Percentiles rank a stretch among this genome's conserved stretches.
phyloP scores from a whole-genome alignment of 2,329 filamentous ascomycete genomes.

The Phialophora verrucosa region DNA sequence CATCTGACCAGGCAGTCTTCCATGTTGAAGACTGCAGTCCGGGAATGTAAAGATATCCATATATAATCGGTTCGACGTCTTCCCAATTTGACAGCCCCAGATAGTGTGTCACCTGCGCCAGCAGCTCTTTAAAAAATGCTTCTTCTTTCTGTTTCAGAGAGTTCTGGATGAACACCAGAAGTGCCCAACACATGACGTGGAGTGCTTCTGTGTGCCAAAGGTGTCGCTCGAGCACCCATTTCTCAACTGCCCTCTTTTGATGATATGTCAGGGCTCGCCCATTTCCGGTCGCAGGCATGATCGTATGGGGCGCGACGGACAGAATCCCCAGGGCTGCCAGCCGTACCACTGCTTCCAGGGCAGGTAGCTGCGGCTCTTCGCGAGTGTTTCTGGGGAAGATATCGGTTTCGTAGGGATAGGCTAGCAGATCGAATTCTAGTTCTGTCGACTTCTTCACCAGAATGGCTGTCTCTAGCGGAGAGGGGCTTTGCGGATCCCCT shows the following conservation, averaged over 20 bases:
- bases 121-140: constrained; percentile 18
- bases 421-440: constrained; percentile 48
- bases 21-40: constrained; percentile 25
- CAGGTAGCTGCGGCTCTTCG: constrained; percentile 28
- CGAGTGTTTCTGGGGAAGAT: constrained; percentile 18
- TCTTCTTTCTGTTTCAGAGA: constrained; percentile 29
- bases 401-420: constrained; percentile 43
- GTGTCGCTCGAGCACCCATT: constrained; percentile 20
- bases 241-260: constrained; percentile 28
- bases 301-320: constrained; percentile 27
- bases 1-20: constrained; percentile 28
- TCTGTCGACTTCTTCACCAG: constrained; percentile 46
- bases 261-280: constrained; percentile 36
- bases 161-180: constrained; percentile 39
- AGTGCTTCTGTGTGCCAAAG: neutral
- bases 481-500: constrained; percentile 37
- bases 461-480: constrained; percentile 42
- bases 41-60: constrained; percentile 32
- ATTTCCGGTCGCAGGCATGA: constrained; percentile 32
- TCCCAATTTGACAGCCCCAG: constrained; percentile 27
- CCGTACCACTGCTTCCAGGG: constrained; percentile 32
- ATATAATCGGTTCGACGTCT: constrained; percentile 29
- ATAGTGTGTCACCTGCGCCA: constrained; percentile 16
- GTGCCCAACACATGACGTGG: constrained; percentile 38
- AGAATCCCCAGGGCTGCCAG: constrained; percentile 33